Evolutionary conservation across 345 rosid species (phyloP).

Genomic region (Alliaria petiolata): DNA sequence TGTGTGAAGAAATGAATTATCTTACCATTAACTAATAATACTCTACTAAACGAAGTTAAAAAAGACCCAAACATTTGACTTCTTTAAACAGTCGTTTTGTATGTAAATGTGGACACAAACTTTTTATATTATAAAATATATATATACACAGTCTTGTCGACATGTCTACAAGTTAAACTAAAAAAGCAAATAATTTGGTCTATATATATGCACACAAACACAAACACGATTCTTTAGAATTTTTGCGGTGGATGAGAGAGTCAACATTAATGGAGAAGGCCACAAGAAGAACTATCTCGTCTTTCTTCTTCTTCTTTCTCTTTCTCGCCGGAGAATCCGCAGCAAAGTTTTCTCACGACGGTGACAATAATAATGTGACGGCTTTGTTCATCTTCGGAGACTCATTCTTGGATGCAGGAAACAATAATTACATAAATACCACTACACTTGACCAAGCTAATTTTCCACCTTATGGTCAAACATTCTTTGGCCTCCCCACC

Average conservation of each 20-base stretch:
- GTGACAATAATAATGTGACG: slow-evolving; percentile 7
- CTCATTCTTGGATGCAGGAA: slow-evolving; percentile 74
- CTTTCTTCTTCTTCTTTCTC: slow-evolving; percentile 10
- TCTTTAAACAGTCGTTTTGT: slow-evolving; percentile 13
- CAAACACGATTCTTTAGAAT: slow-evolving; percentile 9
- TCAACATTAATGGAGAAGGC: slow-evolving; percentile 33
- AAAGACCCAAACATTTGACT: slow-evolving; percentile 13
- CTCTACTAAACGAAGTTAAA: background rate
- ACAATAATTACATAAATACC: slow-evolving; percentile 80
- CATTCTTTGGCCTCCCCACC: slow-evolving; percentile 68
- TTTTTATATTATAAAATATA: background rate
- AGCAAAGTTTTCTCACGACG: background rate
- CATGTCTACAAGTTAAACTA: slow-evolving; percentile 6
- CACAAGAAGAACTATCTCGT: slow-evolving; percentile 12
- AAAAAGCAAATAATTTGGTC: slow-evolving; percentile 17
- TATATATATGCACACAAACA: slow-evolving; percentile 5
- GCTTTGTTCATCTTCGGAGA: slow-evolving; percentile 76
- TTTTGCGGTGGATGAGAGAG: slow-evolving; percentile 48
- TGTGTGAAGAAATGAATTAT: background rate
- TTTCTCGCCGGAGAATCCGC: slow-evolving; percentile 2
- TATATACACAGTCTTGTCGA: slow-evolving; percentile 24
- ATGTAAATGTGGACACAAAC: slow-evolving; percentile 1
- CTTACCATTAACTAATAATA: background rate
- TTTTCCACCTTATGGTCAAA: slow-evolving; percentile 77
- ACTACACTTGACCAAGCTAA: slow-evolving; percentile 73